Evolutionary conservation across 2,329 filamentous ascomycete species (phyloP).

Genomic region (Ampelomyces quisqualis): DNA sequence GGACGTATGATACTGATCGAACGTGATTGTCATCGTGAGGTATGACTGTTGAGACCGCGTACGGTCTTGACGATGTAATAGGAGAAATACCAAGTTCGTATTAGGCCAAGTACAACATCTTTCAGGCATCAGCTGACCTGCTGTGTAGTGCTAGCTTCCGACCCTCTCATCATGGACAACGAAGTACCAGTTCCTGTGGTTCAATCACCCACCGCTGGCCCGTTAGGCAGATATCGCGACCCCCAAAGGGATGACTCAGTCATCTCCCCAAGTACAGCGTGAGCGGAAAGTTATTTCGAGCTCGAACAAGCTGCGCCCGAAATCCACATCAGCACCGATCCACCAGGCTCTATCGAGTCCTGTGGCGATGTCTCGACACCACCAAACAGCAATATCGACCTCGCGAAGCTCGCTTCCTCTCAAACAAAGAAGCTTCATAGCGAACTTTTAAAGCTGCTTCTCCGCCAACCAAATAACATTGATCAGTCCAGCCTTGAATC

Average conservation of each 20-base stretch:
- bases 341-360: no score
- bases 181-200: neutral
- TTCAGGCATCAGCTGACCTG: neutral
- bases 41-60: constrained; percentile 9
- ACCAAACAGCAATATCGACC: neutral
- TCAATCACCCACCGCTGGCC: constrained; percentile 5
- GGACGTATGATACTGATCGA: constrained; percentile 4
- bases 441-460: constrained; percentile 11
- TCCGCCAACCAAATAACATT: constrained; percentile 8
- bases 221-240: constrained; percentile 13
- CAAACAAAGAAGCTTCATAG: constrained; percentile 6
- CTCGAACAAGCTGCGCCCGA: neutral
- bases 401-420: neutral
- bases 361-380: no score
- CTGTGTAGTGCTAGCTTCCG: no score
- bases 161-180: no score
- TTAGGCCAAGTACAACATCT: neutral
- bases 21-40: constrained; percentile 3
- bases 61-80: constrained; percentile 6
- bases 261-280: constrained; percentile 7
- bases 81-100: constrained; percentile 6
- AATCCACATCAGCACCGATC: neutral
- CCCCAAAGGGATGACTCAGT: constrained; percentile 11
- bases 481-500: constrained; percentile 3
- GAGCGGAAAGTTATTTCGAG: neutral